Base-by-base conservation (phyloP, 2,329 filamentous ascomycete species). In the Mariannaea sp. region DNA sequence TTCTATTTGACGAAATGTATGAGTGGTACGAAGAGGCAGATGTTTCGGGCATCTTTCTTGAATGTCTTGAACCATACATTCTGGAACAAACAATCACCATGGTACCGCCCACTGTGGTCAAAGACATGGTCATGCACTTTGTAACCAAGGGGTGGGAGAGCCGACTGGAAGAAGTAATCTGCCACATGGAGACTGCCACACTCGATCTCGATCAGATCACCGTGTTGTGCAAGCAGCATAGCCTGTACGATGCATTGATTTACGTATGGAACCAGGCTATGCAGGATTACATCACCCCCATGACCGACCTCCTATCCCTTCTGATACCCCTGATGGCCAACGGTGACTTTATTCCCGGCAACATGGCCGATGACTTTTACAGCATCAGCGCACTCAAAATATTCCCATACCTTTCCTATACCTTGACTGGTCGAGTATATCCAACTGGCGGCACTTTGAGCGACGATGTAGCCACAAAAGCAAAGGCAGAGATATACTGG, bases 201-300 rank as follows among this genome's bases (percentile, higher is more conserved):
- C 86, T 99, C 68, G 95, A 99, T 69, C 86, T 99, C 61, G 93
- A 99, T 69, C 90, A 97, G 71, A 85, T 96, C 53, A 97, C 93
- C 0, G 82, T 83, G 10, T 78, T 99, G 19, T 99, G 94, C 79
- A 96, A 94, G 70, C 88, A 93, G 68, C 87, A 97, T 70, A 85
- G 88, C 60, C 81, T 99, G 4, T 99, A 97, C 68, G 95, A 99
- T 72, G 95, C 94, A 2, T 82, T 97, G 51, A 92, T 95, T 36
- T 97, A 97, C 69, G 89, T 99, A 49, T 99, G 94, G 94, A 97
- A 96, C 56, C 88, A 90, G 70, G 92, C 91, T 3, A 77, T 99
- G 22, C 78, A 80, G 57, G 95, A 99, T 71, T 97, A 95, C 65
- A 86, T 97, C 57, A 95, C 92, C 2, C 93, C 94, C 1, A 78